phyloP scores from a whole-genome alignment of 148 eudicot genomes.

The Pouteria glomerata region DNA sequence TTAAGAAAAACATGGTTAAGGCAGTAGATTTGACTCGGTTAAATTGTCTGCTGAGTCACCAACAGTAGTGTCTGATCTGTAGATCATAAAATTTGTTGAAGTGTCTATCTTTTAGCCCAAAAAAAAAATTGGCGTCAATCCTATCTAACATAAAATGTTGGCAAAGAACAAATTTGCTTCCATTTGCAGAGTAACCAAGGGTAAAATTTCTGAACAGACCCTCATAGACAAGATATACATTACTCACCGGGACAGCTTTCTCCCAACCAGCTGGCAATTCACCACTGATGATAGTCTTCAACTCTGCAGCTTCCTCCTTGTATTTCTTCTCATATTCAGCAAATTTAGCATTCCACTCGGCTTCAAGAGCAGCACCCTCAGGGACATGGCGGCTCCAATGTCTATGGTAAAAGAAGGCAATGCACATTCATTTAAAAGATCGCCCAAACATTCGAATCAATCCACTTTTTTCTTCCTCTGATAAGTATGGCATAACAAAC shows the following conservation, averaged over 20 bases:
- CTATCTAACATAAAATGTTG: neutral
- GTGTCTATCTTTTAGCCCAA: neutral
- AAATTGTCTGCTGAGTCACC: neutral
- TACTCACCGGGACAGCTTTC: slow-evolving; percentile 90
- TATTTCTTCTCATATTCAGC: slow-evolving; percentile 87
- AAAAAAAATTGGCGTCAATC: neutral
- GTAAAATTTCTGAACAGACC: neutral
- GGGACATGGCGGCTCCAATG: slow-evolving; percentile 98
- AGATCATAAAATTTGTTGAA: neutral
- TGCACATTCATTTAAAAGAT: neutral
- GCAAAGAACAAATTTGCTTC: neutral
- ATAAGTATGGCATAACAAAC: too few relatives aligned
- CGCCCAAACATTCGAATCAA: neutral
- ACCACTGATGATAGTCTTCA: slow-evolving; percentile 76
- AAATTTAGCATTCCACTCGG: slow-evolving; percentile 91
- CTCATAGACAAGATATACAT: neutral
- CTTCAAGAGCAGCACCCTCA: slow-evolving; percentile 80
- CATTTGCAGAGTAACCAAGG: neutral
- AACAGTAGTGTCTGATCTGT: neutral
- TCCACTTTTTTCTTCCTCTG: too few relatives aligned
- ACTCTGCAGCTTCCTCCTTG: slow-evolving; percentile 76
- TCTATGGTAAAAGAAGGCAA: slow-evolving; percentile 23
- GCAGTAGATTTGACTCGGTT: neutral
- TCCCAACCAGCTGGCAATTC: slow-evolving; percentile 93
- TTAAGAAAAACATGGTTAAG: neutral